phyloP scores from a whole-genome alignment of 73 alveolate species.

The Paraurostyla sp. region DNA sequence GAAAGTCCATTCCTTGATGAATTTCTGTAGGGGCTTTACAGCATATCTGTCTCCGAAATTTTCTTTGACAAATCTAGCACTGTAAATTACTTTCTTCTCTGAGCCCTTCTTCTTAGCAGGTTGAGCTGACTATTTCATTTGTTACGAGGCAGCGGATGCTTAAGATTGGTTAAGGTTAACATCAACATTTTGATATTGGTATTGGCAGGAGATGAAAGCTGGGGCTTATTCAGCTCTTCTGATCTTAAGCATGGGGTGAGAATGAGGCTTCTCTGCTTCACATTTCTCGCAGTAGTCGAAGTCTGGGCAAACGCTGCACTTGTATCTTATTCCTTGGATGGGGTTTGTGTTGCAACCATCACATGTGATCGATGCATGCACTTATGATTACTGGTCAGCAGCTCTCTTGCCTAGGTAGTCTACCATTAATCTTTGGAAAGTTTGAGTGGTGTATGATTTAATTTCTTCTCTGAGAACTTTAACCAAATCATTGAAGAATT shows the following conservation, averaged over 20 bases:
- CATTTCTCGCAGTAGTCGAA: slow-evolving; percentile 93
- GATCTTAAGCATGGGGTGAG: slow-evolving; percentile 93
- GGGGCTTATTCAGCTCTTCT: slow-evolving; percentile 83
- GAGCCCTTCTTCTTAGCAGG: not conserved
- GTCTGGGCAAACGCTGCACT: slow-evolving; percentile 90
- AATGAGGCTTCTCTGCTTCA: slow-evolving; percentile 83
- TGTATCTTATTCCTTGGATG: slow-evolving; percentile 88
- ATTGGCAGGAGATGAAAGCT: slow-evolving; percentile 48
- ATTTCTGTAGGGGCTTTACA: slow-evolving; percentile 29
- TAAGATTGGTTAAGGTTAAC: not conserved
- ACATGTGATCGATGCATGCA: slow-evolving; percentile 85
- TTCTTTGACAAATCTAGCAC: slow-evolving; percentile 64
- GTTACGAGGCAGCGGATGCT: not conserved
- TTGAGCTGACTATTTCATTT: not conserved
- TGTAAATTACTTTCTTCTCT: slow-evolving; percentile 14
- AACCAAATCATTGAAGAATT: slow-evolving; percentile 53
- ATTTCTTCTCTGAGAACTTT: slow-evolving; percentile 53
- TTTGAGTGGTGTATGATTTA: slow-evolving; percentile 46
- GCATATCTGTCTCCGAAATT: slow-evolving; percentile 44
- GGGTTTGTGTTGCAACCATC: slow-evolving; percentile 90
- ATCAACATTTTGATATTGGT: not conserved
- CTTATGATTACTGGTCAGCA: slow-evolving; percentile 53
- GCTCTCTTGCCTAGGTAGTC: slow-evolving; percentile 49
- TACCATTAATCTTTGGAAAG: slow-evolving; percentile 33
- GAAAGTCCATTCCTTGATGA: slow-evolving; percentile 70